Conservation (phyloP, 768 basidiomycete genomes). For the Lactarius tabidus region DNA sequence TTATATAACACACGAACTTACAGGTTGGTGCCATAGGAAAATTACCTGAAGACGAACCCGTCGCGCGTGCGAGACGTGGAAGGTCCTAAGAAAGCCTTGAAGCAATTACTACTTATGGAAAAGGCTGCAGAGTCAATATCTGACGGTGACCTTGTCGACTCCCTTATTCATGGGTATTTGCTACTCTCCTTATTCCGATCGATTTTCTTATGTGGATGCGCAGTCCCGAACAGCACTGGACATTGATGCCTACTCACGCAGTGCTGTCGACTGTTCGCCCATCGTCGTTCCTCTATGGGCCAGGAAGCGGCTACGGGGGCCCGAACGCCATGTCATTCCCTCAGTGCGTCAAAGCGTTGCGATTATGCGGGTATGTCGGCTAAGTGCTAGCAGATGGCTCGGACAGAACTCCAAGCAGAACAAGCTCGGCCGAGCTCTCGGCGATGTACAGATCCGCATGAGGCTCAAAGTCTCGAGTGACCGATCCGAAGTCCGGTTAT, state of each 20-base stretch:
- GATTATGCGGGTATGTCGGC: not conserved
- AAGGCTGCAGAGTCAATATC: conserved; percentile 90
- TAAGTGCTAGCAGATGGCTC: conserved; percentile 65
- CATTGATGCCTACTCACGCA: conserved; percentile 90
- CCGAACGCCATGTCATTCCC: conserved; percentile 75
- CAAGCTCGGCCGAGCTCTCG: conserved; percentile 75
- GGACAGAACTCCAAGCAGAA: conserved; percentile 94
- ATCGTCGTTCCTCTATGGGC: conserved; percentile 78
- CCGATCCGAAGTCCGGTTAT: conserved; percentile 83
- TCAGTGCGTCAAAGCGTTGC: conserved; percentile 50
- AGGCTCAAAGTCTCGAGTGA: conserved; percentile 90
- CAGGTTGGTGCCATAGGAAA: conserved; percentile 55
- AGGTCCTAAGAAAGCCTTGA: conserved; percentile 63
- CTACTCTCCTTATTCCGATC: not conserved
- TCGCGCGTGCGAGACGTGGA: conserved; percentile 50
- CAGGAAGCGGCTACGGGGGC: conserved; percentile 60
- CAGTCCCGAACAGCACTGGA: conserved; percentile 94
- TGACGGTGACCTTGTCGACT: conserved; percentile 90
- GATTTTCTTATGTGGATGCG: not conserved
- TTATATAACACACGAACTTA: not conserved
- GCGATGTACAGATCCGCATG: conserved; percentile 94
- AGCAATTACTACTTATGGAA: conserved; percentile 76
- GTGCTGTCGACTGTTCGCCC: conserved; percentile 87
- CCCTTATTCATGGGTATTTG: conserved; percentile 84
- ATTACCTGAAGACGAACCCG: conserved; percentile 86